Evolutionary conservation across 2,329 filamentous ascomycete species (phyloP), one percentile per base, ranked within the genome.

Genomic region (Emergomyces pasteurianus): DNA sequence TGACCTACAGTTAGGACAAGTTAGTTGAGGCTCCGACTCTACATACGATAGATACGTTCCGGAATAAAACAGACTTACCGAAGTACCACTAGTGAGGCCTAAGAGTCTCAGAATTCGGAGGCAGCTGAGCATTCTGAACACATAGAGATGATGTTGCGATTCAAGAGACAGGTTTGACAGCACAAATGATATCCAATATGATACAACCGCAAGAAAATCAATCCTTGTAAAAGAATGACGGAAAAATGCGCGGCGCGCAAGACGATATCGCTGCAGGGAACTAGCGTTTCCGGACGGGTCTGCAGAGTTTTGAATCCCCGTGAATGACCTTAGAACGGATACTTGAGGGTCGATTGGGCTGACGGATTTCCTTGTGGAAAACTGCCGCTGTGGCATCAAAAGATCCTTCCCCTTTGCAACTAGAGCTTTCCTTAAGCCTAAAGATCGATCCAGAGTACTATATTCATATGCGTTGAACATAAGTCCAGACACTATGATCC

Each of bases 41-140:
- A 49, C 28, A 38, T 26, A 47, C 10, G 21, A 9, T 34, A 26
- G 38, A 7, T 1, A 34, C 26, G 31, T 12, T 40, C 8, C 4
- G 53, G 14, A 47, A 8, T 47, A 59, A 9, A 60, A 55, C 34
- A 31, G 53, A 77, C 86, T 79, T 80, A 91, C 88, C 59, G 92
- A 88, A 61, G 95, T 99, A 67, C 94, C 94, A 67, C 91, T 92
- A 1, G 94, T 99, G 58, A 99, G 83, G 58, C 90, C 87, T 23
- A 99, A 79, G n/a, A 99, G 81, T 63, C 94, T 85, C 65, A 99
- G 77, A 65, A 99, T 96, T 52, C 95, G 89, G 65, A 99, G 80
- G 74, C 91, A 96, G 70, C 92, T 96, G 62, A 99, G 80, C 95
- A 99, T 99, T 61, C 90, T 87, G 73, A 99, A 99, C 8, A 97